Base-by-base conservation (phyloP, 2,329 filamentous ascomycete species). In the Ceratocystis colombiana region DNA sequence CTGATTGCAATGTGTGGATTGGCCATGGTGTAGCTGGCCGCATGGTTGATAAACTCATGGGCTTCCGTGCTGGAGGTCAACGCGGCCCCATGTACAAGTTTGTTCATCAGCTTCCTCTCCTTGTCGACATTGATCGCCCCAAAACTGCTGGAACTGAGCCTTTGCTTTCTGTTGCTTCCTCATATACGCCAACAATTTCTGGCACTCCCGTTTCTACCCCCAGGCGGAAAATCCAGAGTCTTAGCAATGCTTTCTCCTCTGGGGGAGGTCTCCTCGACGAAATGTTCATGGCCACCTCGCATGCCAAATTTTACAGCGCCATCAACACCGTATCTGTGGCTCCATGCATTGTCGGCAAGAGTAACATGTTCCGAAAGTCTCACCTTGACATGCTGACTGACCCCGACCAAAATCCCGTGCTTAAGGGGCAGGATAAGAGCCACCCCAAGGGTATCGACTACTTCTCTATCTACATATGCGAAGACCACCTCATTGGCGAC, bases 1-100 rank as follows among this genome's bases (percentile, higher is more conserved):
- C 96, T 22, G 94, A 99, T 76, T 96, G 92, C 78, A 99, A 99
- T 72, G 86, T 99, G 64, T 99, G 95, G 94, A 82, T 96, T 45
- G 85, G 85, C 5, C 84, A 79, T 55, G 88, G 88, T 10, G 89
- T 90, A 0, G 85, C 88, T 61, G 90, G 88, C 0, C 84, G 92
- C 66, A 94, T 97, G 88, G 89, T 97, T 6, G 90, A 96, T 74
- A 87, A 85, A 74, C 80, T 99, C 1, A 87, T 84, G 73, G 95
- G 94, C 1, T 85, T 82, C 64, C 77, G 75, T 1, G 72, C 79
- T 37, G 82, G 81, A 1, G 41, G 63, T n/a, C 74, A 75, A 4
- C 77, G 77, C 37, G 81, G 70, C 65, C 84, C 85, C 0, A 61
- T 64, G 59, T 90, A 89, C 80, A 97, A 96, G 74, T 94, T 99